Evolutionary conservation across 2,329 filamentous ascomycete species (phyloP).

Genomic region (Cadophora gregata): DNA sequence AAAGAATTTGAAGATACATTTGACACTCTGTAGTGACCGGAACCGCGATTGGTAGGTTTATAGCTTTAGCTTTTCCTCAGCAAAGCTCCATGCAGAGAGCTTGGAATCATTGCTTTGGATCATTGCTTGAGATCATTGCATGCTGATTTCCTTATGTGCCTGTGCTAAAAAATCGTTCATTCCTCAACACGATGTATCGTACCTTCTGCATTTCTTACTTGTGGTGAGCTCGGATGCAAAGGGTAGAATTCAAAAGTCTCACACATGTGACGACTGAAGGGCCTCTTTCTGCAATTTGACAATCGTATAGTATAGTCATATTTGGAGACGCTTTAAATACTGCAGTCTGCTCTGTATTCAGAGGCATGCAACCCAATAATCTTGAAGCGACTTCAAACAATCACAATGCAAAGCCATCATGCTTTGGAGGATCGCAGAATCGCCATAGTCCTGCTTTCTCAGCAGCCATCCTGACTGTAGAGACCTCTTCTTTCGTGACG

Average conservation of each 20-base stretch:
- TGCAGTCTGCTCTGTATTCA: not conserved
- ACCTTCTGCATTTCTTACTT: not conserved
- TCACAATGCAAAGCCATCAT: constrained; percentile 37
- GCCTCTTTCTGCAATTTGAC: too few relatives aligned
- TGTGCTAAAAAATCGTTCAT: not conserved
- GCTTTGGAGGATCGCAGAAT: constrained; percentile 66
- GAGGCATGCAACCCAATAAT: not conserved
- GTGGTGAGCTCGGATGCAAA: not conserved
- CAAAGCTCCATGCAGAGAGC: not conserved
- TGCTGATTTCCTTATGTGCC: too few relatives aligned
- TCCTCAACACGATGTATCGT: not conserved
- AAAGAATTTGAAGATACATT: too few relatives aligned
- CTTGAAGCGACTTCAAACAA: not conserved
- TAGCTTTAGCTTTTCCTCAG: not conserved
- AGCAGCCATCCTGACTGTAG: constrained; percentile 69
- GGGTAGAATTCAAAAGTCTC: too few relatives aligned
- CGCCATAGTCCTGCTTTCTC: constrained; percentile 77
- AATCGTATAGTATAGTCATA: too few relatives aligned
- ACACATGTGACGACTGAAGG: too few relatives aligned
- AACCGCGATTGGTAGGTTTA: too few relatives aligned
- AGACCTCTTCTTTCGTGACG: constrained; percentile 68
- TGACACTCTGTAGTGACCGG: too few relatives aligned
- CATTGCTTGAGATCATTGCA: too few relatives aligned
- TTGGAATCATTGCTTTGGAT: not conserved
- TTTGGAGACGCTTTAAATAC: too few relatives aligned